These are phyloP conservation scores for Paracoccidioides brasiliensis DNA, from an alignment of 2,329 filamentous ascomycete species.

Conservation along the genomic window DNA sequence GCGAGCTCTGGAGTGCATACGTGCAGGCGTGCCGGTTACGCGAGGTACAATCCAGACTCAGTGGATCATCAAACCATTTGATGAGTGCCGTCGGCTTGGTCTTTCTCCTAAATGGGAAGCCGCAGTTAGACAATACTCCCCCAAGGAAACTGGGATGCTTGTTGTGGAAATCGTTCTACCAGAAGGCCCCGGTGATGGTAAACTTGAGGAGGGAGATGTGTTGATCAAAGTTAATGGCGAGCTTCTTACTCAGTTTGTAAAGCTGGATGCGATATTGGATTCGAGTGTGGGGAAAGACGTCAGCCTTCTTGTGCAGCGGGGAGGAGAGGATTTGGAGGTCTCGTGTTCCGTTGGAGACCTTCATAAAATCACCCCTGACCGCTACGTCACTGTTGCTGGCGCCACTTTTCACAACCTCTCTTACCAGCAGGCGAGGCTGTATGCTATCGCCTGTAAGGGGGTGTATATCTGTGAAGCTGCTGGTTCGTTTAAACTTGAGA, in stretches of 20 bases:
- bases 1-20: conserved; percentile 75
- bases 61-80: conserved; percentile 92
- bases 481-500: conserved; percentile 90
- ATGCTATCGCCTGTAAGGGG: conserved; percentile 81
- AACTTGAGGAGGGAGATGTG: conserved; percentile 89
- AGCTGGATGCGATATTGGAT: conserved; percentile 82
- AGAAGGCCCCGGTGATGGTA: conserved; percentile 71
- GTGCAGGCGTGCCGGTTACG: conserved; percentile 59
- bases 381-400: conserved; percentile 87
- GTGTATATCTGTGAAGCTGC: conserved; percentile 92
- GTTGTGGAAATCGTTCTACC: conserved; percentile 92
- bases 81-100: conserved; percentile 84
- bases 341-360: conserved; percentile 77
- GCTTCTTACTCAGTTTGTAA: conserved; percentile 83
- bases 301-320: conserved; percentile 70
- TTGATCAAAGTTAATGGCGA: conserved; percentile 87
- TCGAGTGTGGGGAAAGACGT: conserved; percentile 70
- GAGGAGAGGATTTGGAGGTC: conserved; percentile 74
- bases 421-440: conserved; percentile 93
- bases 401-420: conserved; percentile 93
- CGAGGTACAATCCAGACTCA: conserved; percentile 96
- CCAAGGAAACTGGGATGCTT: conserved; percentile 90
- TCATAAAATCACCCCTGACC: conserved; percentile 87
- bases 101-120: conserved; percentile 78
- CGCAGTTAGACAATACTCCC: conserved; percentile 67